Base-by-base conservation (phyloP, 495 filamentous ascomycete genomes). In the Pseudoneurospora amorphoporcata region DNA sequence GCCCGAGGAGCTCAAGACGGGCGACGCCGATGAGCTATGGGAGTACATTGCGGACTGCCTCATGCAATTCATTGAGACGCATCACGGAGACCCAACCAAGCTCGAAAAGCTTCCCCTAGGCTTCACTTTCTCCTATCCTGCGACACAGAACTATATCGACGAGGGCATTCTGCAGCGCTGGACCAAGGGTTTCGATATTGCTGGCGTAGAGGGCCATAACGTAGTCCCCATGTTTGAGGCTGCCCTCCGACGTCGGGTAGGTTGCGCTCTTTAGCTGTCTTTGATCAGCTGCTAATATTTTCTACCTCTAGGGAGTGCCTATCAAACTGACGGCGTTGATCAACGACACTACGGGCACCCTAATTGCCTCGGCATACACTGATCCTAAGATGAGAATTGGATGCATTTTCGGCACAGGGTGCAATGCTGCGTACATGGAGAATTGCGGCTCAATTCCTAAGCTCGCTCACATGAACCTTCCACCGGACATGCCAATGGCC, bases 161-260 rank as follows among this genome's bases (percentile, higher is more conserved):
- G 93, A 98, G 79, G 95, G 95, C 76, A 86, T 98, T 53, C 86
- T 99, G 73, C 95, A 99, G 81, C 90, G 96, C 73, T 99, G 95
- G 95, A 99, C 95, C 73, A 99, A 99, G 86, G 95, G 95, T 3
- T 99, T 99, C 79, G 96, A 99, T 78, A 98, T 99, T 81, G 88
- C 91, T 53, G 96, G 95, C 40, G 95, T 99, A 45, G 95, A 99
- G 84, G 95, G 95, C 61, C 81, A 92, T 14, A 95, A 99, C 80
- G 94, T 99, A 19, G 95, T 98, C 47, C 95, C 95, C 70, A 91
- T 94, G 79, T 92, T 99, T 73, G 93, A 98, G 83, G 88, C 86
- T 47, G 93, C 94, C 39, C 83, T 99, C 58, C 87, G 88, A 70
- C 91, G 91, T 81, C 86, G 92, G 74, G 93, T 94, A 86, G 76